Percentiles rank a stretch among this genome's conserved stretches.
These are phyloP conservation scores for Metschnikowia noctiluminum DNA, from an alignment of 805 yeast species.

Conservation along the genomic window DNA sequence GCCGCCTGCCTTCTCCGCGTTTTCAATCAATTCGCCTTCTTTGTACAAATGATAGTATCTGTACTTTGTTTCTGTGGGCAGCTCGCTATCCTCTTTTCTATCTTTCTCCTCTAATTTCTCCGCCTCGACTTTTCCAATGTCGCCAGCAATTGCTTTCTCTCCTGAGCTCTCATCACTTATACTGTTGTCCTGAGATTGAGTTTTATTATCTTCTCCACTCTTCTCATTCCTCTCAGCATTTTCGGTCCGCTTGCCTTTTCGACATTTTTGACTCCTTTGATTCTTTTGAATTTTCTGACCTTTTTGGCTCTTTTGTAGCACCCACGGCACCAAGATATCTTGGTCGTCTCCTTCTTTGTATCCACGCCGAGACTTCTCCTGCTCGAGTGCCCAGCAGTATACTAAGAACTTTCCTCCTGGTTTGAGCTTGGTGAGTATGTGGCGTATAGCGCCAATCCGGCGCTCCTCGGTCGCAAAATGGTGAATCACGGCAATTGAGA, in stretches of 20 bases:
- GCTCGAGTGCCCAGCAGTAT: conserved; percentile 97
- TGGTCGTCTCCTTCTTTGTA: conserved; percentile 89
- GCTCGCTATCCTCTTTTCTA: conserved; percentile 8
- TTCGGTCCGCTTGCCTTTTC: conserved; percentile 8
- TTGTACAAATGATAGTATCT: conserved; percentile 86
- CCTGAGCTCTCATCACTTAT: no score
- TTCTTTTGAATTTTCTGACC: conserved; percentile 28
- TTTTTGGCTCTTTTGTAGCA: conserved; percentile 50
- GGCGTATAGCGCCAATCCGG: conserved; percentile 68
- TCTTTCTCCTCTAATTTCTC: conserved; percentile 8
- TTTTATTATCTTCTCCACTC: no score
- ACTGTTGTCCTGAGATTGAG: no score
- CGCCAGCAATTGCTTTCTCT: no score
- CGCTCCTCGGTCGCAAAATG: conserved; percentile 87
- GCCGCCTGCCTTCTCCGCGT: conserved; percentile 72
- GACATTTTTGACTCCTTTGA: conserved; percentile 46
- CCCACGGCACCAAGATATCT: conserved; percentile 97
- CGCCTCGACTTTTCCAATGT: conserved; percentile 12
- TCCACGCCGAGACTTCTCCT: conserved; percentile 81
- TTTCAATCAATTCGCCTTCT: conserved; percentile 76
- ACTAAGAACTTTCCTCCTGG: conserved; percentile 68
- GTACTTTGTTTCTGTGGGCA: conserved; percentile 55
- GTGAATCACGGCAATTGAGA: conserved; percentile 92
- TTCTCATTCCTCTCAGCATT: not conserved
- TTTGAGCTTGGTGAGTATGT: conserved; percentile 58